Percentiles rank a stretch among this genome's conserved stretches.
These are phyloP conservation scores for Podila horticola DNA, from an alignment of 192 early-diverging fungal genomes.

Conservation along the genomic window DNA sequence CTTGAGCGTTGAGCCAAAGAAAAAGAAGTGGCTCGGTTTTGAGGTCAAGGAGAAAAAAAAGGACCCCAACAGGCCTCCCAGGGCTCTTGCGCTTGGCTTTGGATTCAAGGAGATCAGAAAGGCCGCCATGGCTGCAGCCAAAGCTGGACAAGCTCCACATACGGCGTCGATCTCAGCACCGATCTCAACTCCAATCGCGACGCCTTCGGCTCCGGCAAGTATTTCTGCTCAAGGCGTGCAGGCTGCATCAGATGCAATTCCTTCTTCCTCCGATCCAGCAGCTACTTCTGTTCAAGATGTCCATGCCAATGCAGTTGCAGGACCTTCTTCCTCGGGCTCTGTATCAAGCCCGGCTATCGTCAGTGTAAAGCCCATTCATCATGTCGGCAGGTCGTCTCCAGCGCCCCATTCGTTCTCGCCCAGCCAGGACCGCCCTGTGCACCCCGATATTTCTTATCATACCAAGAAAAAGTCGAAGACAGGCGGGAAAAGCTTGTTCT, in stretches of 20 bases:
- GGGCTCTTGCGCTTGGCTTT: conserved; percentile 8
- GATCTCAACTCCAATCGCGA: background rate
- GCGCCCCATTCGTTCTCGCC: conserved; percentile 28
- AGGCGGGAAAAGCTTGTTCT: background rate
- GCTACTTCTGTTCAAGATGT: background rate
- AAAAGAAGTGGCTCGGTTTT: conserved; percentile 5
- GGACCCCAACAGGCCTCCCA: background rate
- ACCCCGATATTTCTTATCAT: conserved; percentile 17
- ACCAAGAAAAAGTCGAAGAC: background rate
- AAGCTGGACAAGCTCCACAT: background rate
- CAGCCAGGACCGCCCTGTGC: conserved; percentile 41
- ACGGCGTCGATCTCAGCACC: background rate
- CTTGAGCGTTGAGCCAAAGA: background rate
- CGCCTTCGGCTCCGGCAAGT: background rate
- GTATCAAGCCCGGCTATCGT: background rate
- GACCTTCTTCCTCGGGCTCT: background rate
- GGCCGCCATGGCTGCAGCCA: conserved; percentile 6
- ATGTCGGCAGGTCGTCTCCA: background rate
- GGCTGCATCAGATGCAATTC: background rate
- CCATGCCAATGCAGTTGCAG: too few species aligned
- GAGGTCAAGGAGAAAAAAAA: conserved; percentile 7
- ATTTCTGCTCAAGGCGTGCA: background rate
- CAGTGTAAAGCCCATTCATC: background rate
- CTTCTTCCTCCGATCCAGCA: background rate
- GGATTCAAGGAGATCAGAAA: conserved; percentile 37